phyloP scores from a whole-genome alignment of 495 filamentous ascomycete species.

The Cudoniella acicularis region DNA sequence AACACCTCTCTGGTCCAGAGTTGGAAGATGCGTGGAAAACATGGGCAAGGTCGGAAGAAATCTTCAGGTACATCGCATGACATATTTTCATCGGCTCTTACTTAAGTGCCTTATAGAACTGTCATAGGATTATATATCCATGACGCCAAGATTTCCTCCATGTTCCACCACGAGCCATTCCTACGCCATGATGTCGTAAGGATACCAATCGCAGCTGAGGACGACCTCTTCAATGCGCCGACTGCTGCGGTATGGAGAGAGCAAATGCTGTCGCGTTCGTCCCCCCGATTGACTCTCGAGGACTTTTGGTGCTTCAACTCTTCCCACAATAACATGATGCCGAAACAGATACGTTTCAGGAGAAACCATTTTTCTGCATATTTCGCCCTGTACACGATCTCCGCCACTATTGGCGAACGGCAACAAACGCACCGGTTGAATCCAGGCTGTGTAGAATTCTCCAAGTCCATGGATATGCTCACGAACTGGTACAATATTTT shows the following conservation, averaged over 20 bases:
- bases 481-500: no score
- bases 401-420: no score
- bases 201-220: neutral
- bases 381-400: no score
- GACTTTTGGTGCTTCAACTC: no score
- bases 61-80: slow-evolving; percentile 1
- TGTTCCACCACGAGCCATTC: slow-evolving; percentile 21
- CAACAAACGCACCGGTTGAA: no score
- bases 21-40: slow-evolving; percentile 15
- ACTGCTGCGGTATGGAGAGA: slow-evolving; percentile 11
- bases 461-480: no score
- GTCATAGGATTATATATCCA: slow-evolving; percentile 23
- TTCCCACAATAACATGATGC: no score
- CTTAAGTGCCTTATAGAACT: slow-evolving; percentile 6
- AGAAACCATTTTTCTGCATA: no score
- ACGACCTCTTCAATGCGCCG: slow-evolving; percentile 18
- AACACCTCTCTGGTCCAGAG: neutral
- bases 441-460: no score
- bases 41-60: slow-evolving; percentile 21
- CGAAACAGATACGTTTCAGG: no score
- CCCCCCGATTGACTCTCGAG: neutral
- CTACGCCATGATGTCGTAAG: slow-evolving; percentile 10
- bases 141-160: slow-evolving; percentile 17
- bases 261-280: neutral
- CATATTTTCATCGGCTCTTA: neutral